Evolutionary conservation across 1,139 yeast genomes (phyloP).

Genomic region (Kodamaea derodonti): DNA sequence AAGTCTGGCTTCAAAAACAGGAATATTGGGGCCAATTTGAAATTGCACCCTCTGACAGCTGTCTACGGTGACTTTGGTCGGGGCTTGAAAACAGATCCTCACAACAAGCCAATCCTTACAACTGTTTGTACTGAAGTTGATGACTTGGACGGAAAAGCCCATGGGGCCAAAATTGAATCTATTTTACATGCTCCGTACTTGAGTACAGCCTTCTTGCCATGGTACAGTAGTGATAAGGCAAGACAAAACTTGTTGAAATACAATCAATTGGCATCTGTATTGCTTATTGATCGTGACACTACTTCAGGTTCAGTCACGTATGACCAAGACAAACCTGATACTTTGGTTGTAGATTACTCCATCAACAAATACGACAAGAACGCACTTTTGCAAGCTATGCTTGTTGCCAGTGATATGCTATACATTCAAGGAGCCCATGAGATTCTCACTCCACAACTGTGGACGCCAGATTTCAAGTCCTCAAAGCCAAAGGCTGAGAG

Average conservation of each 20-base stretch:
- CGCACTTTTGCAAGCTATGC: conserved; percentile 38
- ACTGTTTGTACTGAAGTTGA: conserved; percentile 47
- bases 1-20: conserved; percentile 52
- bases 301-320: conserved; percentile 38
- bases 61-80: conserved; percentile 42
- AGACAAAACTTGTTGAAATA: conserved; percentile 37
- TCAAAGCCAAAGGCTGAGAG: conserved; percentile 41
- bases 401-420: conserved; percentile 43
- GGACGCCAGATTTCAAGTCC: conserved; percentile 38
- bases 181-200: conserved; percentile 45
- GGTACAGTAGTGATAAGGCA: conserved; percentile 34
- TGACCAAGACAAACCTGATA: conserved; percentile 35
- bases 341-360: conserved; percentile 37
- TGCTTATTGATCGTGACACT: conserved; percentile 49
- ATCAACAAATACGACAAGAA: conserved; percentile 41
- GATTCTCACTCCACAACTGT: conserved; percentile 37
- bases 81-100: conserved; percentile 33
- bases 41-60: conserved; percentile 49
- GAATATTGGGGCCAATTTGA: conserved; percentile 52
- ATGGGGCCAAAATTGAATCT: conserved; percentile 57
- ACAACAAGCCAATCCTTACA: conserved; percentile 47
- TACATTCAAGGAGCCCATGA: conserved; percentile 52
- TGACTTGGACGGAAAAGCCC: conserved; percentile 53
- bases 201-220: conserved; percentile 40
- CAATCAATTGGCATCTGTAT: conserved; percentile 38